Evolutionary conservation across 208 protist species (phyloP).

Genomic region (Trypanosoma grayi): DNA sequence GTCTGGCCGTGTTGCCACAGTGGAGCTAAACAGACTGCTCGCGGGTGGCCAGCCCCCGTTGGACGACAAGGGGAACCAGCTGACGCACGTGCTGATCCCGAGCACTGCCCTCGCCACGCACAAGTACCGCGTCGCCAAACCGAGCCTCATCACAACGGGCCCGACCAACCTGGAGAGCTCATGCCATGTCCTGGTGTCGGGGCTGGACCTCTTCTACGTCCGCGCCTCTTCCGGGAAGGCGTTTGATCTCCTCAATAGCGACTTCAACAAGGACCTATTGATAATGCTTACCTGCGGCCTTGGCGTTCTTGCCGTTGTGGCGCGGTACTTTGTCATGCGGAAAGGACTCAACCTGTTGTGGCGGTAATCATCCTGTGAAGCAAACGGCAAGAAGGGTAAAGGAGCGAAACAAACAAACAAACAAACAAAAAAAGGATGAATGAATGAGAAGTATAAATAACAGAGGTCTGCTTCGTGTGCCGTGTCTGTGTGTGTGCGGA

Average conservation of each 20-base stretch:
- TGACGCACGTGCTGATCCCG: slow-evolving; percentile 72
- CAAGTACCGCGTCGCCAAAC: slow-evolving; percentile 60
- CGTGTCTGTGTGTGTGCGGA: slow-evolving; percentile 1
- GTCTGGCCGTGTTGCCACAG: slow-evolving; percentile 65
- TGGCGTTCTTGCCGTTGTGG: slow-evolving; percentile 52
- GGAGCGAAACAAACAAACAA: slow-evolving; percentile 3
- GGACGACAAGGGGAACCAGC: slow-evolving; percentile 34
- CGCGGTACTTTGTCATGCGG: slow-evolving; percentile 68
- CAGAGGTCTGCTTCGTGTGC: too few species aligned
- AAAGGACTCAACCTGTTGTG: slow-evolving; percentile 67
- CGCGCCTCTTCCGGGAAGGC: slow-evolving; percentile 82
- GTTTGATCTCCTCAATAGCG: slow-evolving; percentile 90
- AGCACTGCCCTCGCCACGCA: slow-evolving; percentile 60
- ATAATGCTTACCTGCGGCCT: slow-evolving; percentile 65
- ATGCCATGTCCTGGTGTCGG: slow-evolving; percentile 77
- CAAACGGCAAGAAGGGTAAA: background rate
- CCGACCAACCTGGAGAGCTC: slow-evolving; percentile 87
- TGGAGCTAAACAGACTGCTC: slow-evolving; percentile 68
- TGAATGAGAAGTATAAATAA: too few species aligned
- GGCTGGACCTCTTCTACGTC: slow-evolving; percentile 90
- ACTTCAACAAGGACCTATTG: slow-evolving; percentile 89
- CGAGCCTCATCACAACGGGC: slow-evolving; percentile 50
- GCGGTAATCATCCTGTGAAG: slow-evolving; percentile 34
- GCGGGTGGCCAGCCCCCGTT: slow-evolving; percentile 64
- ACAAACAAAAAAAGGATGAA: slow-evolving; percentile 19